A percentile compares a stretch with the other conserved stretches of the same genome.
Conservation (phyloP, 257 asterid species). For the Solanum etuberosum region DNA sequence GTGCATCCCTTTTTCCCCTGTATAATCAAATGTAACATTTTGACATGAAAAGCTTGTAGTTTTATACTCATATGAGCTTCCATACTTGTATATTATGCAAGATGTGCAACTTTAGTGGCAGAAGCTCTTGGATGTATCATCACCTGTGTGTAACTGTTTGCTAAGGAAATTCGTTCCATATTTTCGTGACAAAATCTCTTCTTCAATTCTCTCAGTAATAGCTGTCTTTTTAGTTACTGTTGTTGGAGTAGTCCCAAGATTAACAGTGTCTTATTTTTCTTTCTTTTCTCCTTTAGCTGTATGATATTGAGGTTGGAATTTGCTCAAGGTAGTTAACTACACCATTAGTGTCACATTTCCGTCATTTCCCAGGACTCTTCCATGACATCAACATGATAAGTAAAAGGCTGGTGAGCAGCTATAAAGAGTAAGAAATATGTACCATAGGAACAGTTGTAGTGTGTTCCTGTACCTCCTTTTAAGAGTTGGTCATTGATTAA, state of each 20-base stretch:
- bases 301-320: neutral
- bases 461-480: neutral
- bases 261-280: neutral
- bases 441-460: neutral
- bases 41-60: neutral
- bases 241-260: neutral
- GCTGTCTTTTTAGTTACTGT: neutral
- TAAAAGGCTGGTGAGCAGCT: neutral
- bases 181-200: neutral
- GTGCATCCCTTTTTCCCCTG: neutral
- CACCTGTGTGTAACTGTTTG: conserved; percentile 1
- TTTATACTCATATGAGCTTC: neutral
- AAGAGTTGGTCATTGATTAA: neutral
- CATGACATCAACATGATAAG: neutral
- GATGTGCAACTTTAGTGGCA: neutral
- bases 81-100: neutral
- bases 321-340: neutral
- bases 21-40: neutral
- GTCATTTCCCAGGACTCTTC: neutral
- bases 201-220: neutral
- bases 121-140: conserved; percentile 3
- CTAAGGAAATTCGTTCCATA: neutral
- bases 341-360: neutral
- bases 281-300: neutral
- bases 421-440: neutral